Evolutionary conservation across 192 early-diverging fungal genomes (phyloP).

Genomic region (Coemansia sp.): DNA sequence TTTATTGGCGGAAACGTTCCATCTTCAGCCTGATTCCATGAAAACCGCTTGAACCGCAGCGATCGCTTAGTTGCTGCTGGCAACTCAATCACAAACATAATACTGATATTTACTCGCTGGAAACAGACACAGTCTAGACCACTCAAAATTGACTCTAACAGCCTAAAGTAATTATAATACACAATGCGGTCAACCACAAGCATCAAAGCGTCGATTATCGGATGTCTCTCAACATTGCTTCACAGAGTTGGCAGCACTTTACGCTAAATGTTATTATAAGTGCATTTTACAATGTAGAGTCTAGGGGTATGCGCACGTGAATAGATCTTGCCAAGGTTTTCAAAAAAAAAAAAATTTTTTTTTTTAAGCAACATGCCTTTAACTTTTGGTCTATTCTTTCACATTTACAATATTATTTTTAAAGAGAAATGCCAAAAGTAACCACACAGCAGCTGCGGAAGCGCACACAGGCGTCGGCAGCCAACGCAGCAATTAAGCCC

Average conservation of each 20-base stretch:
- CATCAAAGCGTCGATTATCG: not conserved
- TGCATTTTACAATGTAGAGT: not conserved
- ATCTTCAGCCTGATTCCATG: constrained; percentile 45
- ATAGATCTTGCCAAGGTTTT: not conserved
- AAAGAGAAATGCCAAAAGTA: constrained; percentile 49
- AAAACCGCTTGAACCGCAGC: constrained; percentile 50
- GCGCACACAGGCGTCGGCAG: constrained; percentile 50
- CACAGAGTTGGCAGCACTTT: not conserved
- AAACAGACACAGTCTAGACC: not conserved
- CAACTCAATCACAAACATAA: constrained; percentile 34
- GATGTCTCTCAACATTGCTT: not conserved
- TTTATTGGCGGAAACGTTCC: constrained; percentile 42
- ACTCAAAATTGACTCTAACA: not conserved
- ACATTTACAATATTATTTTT: not conserved
- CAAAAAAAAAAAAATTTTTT: constrained; percentile 6
- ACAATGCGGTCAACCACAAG: not conserved
- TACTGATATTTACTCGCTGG: not conserved
- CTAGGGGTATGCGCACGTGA: constrained; percentile 12
- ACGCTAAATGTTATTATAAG: constrained; percentile 1
- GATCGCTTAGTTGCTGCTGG: constrained; percentile 37
- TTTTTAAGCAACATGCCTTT: not conserved
- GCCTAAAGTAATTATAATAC: not conserved
- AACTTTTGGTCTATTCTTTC: not conserved
- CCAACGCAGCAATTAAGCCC: constrained; percentile 38
- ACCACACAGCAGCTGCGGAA: constrained; percentile 54